These are phyloP conservation scores for Fusarium xyrophilum DNA, from an alignment of 2,329 filamentous ascomycete species.

Conservation along the genomic window DNA sequence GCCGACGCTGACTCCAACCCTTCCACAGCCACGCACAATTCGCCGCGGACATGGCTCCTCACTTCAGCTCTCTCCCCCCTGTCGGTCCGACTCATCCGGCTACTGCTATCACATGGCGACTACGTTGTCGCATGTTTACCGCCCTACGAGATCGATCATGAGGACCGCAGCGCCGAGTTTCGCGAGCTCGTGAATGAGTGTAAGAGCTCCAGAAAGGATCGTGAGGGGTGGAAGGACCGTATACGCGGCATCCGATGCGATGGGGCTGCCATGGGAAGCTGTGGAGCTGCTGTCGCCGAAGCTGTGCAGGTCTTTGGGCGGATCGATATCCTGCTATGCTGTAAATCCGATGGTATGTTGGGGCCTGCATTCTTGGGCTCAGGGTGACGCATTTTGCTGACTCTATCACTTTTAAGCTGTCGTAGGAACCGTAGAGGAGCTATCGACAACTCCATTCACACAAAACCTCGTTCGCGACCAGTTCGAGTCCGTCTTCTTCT, in stretches of 20 bases:
- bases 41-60: slow-evolving; percentile 90
- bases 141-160: slow-evolving; percentile 78
- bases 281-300: slow-evolving; percentile 85
- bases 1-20: slow-evolving; percentile 46
- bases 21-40: slow-evolving; percentile 67
- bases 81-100: slow-evolving; percentile 79
- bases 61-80: slow-evolving; percentile 87
- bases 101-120: slow-evolving; percentile 89
- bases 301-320: slow-evolving; percentile 83
- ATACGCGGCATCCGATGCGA: slow-evolving; percentile 72
- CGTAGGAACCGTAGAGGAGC: slow-evolving; percentile 89
- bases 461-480: slow-evolving; percentile 85
- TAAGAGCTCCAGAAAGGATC: slow-evolving; percentile 66
- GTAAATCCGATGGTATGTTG: slow-evolving; percentile 77
- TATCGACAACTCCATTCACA: slow-evolving; percentile 75
- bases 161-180: slow-evolving; percentile 78
- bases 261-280: slow-evolving; percentile 70
- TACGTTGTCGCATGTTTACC: slow-evolving; percentile 85
- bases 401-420: slow-evolving; percentile 63
- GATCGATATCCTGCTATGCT: slow-evolving; percentile 90
- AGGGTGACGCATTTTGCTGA: slow-evolving; percentile 16
- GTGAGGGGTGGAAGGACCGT: slow-evolving; percentile 81
- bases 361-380: neutral
- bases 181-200: slow-evolving; percentile 77
- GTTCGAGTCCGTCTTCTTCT: slow-evolving; percentile 95